Conservation (phyloP, 1,139 yeast genomes). For the Geotrichum fermentans region DNA sequence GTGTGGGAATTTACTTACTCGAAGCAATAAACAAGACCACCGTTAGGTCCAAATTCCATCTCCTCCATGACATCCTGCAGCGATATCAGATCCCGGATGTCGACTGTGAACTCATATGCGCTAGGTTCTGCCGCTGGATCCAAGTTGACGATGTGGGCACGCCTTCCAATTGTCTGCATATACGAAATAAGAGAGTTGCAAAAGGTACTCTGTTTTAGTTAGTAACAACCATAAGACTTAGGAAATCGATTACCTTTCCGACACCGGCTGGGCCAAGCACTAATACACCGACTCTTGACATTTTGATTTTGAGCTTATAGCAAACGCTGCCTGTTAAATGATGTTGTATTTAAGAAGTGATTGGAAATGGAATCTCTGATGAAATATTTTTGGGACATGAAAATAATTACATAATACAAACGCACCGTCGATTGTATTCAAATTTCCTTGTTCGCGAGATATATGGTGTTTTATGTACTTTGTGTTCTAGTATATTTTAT, state of each 20-base stretch:
- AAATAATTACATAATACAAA: background rate
- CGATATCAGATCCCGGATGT: conserved; percentile 84
- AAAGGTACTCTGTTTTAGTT: conserved; percentile 47
- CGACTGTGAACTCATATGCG: conserved; percentile 87
- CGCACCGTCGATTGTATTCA: background rate
- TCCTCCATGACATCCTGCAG: conserved; percentile 97
- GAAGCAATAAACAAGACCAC: conserved; percentile 88
- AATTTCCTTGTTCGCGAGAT: too few species aligned
- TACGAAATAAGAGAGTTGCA: conserved; percentile 83
- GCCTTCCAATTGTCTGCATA: conserved; percentile 84
- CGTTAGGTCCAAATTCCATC: conserved; percentile 90
- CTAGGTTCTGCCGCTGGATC: conserved; percentile 98
- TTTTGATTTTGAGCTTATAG: conserved; percentile 31
- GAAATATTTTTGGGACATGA: background rate
- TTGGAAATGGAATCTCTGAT: too few species aligned
- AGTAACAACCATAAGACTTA: background rate
- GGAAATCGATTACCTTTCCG: conserved; percentile 49
- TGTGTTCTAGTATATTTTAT: conserved; percentile 7
- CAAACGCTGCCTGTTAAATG: background rate
- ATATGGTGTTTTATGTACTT: too few species aligned
- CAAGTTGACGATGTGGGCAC: conserved; percentile 89
- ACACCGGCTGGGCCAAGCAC: conserved; percentile 98
- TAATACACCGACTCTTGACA: conserved; percentile 95
- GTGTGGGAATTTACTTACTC: conserved; percentile 41
- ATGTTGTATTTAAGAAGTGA: background rate